Evolutionary conservation across 192 early-diverging fungal genomes (phyloP), one percentile per base, ranked within the genome.

Genomic region (Backusella tarrabulga): DNA sequence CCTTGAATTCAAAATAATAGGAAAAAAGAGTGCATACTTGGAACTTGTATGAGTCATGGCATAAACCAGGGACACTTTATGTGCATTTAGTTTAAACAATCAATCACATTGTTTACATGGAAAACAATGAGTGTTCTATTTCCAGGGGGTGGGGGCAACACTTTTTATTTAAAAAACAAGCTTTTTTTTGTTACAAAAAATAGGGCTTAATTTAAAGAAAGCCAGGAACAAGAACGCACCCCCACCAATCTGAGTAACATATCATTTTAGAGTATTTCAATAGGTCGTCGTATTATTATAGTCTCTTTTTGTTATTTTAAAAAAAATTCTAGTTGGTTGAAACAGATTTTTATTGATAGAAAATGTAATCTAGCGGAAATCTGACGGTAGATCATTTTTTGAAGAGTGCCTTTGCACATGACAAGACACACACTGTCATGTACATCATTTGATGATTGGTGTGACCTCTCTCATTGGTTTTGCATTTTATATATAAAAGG

Each of bases 191-290:
- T 63, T 11, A 26, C 7, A 29, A 63, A 63, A n/a, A 63, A 63
- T 32, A 29, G 23, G n/a, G 23, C 26, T 29, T 63, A 63, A 63
- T 63, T 63, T 63, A 63, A 29, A 63, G 56, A 63, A 63, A 63
- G 56, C 7, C 56, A 63, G 56, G 56, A 63, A 63, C 56, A 23
- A 29, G 56, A 29, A 50, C 5, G 46, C 46, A 50, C 46, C 46
- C 46, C 46, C 46, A 63, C 56, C 56, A 63, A 6, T 63, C 56
- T 63, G 56, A 63, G 56, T 63, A 63, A 63, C 56, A 63, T 29
- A n/a, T 19, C 11, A 63, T 63, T 63, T 63, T 63, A 63, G 56
- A 26, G 56, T 11, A 9, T 63, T 63, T 63, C 23, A n/a, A 12
- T 63, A 56, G 54, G 42, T 50, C 5, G 19, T 50, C 46, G 6